These are phyloP conservation scores for Erodium moschatum DNA, from an alignment of 441 rosid species.

Conservation along the genomic window DNA sequence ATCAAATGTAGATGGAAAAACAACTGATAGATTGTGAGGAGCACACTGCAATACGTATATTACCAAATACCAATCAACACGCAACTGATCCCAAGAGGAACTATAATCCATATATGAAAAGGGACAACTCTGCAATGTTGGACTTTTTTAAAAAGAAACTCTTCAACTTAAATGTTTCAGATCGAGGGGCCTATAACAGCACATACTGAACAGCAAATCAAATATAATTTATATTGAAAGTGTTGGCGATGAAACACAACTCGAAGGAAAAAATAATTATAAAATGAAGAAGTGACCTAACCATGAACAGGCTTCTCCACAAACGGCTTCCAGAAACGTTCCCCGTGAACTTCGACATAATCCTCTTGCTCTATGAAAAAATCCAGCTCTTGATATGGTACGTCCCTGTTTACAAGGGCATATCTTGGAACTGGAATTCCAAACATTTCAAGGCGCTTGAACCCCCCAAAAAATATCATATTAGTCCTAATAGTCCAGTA, in stretches of 20 bases:
- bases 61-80: background rate
- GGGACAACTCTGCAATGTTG: background rate
- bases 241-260: constrained; percentile 7
- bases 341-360: constrained; percentile 92
- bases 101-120: background rate
- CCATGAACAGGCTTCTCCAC: constrained; percentile 99
- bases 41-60: background rate
- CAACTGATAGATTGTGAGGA: background rate
- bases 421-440: constrained; percentile 98
- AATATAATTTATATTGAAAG: background rate
- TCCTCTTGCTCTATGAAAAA: constrained; percentile 93
- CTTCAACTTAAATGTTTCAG: background rate
- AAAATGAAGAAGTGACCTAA: constrained; percentile 29
- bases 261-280: constrained; percentile 17
- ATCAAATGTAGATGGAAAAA: constrained; percentile 12
- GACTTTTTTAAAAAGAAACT: background rate
- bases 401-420: constrained; percentile 85
- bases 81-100: background rate
- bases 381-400: constrained; percentile 75
- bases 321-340: constrained; percentile 98
- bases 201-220: background rate
- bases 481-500: constrained; percentile 17
- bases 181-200: background rate
- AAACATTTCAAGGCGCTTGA: constrained; percentile 75
- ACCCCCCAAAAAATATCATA: constrained; percentile 23